Conservation (phyloP, 495 filamentous ascomycete genomes). For the Evernia prunastri region DNA sequence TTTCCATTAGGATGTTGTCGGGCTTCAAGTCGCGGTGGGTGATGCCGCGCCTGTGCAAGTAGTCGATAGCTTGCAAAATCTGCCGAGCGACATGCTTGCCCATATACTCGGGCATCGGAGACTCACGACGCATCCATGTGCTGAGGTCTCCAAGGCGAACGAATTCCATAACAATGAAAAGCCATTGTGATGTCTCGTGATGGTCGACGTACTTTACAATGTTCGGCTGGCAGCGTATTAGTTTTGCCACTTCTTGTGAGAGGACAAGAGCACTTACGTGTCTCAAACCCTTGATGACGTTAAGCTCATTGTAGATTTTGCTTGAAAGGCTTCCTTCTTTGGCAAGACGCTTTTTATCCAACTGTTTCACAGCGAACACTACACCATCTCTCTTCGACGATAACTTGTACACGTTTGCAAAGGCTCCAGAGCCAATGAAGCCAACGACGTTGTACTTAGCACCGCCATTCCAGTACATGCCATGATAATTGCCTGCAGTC, state of each 20-base stretch:
- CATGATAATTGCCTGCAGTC: constrained; percentile 40
- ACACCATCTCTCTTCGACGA: constrained; percentile 72
- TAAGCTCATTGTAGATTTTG: constrained; percentile 91
- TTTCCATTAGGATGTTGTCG: constrained; percentile 86
- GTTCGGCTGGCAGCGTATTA: constrained; percentile 57
- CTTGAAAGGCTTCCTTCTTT: constrained; percentile 78
- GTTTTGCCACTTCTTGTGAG: constrained; percentile 8
- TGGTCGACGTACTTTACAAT: constrained; percentile 87
- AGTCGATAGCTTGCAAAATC: constrained; percentile 73
- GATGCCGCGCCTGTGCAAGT: constrained; percentile 78
- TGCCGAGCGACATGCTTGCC: constrained; percentile 67
- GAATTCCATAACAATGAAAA: constrained; percentile 96
- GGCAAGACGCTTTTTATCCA: constrained; percentile 83
- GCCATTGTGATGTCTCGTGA: constrained; percentile 64
- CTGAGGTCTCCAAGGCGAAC: constrained; percentile 82
- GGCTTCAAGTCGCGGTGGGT: constrained; percentile 97
- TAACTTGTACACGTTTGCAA: constrained; percentile 84
- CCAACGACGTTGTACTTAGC: constrained; percentile 73
- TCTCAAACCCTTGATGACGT: constrained; percentile 74
- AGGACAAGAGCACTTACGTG: constrained; percentile 55
- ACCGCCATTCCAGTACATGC: constrained; percentile 75
- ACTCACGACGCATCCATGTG: constrained; percentile 53
- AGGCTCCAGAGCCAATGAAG: constrained; percentile 83
- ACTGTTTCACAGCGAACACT: constrained; percentile 81
- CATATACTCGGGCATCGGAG: constrained; percentile 58